Evolutionary conservation across 805 yeast genomes (phyloP).

Genomic region (Pachysolen tannophilus): DNA sequence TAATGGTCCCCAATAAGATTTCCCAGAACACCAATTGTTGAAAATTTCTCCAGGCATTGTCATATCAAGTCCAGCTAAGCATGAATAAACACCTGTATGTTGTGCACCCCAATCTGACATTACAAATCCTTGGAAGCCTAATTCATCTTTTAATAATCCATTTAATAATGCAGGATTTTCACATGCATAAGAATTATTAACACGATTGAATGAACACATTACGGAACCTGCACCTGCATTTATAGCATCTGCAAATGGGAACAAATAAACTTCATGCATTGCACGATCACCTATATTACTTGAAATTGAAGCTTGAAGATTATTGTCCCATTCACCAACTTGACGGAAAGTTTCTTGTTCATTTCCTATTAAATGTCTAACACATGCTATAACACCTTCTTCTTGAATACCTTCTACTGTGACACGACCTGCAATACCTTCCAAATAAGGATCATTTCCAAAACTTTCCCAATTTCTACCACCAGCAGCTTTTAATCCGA

Average conservation of each 20-base stretch:
- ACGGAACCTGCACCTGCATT: conserved; percentile 51
- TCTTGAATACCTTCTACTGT: conserved; percentile 49
- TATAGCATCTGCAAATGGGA: conserved; percentile 60
- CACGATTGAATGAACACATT: conserved; percentile 50
- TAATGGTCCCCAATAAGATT: conserved; percentile 50
- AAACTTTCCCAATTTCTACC: conserved; percentile 60
- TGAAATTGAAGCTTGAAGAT: conserved; percentile 33
- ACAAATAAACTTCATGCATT: conserved; percentile 49
- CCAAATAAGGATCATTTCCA: conserved; percentile 53
- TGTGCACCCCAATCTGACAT: conserved; percentile 59
- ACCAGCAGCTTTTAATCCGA: conserved; percentile 53
- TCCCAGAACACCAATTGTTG: conserved; percentile 45
- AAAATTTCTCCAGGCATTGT: conserved; percentile 53
- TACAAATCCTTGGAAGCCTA: conserved; percentile 59
- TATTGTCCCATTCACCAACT: conserved; percentile 48
- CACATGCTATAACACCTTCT: conserved; percentile 48
- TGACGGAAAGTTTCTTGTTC: conserved; percentile 57
- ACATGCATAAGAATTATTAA: conserved; percentile 49
- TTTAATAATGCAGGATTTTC: conserved; percentile 49
- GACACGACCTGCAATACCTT: conserved; percentile 43
- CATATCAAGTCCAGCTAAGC: conserved; percentile 54
- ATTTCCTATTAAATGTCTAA: conserved; percentile 46
- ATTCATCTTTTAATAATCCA: conserved; percentile 46
- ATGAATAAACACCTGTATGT: conserved; percentile 46
- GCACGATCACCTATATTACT: conserved; percentile 52